phyloP scores from a whole-genome alignment of 768 basidiomycete species.

The Hygrophoropsis aurantiaca region DNA sequence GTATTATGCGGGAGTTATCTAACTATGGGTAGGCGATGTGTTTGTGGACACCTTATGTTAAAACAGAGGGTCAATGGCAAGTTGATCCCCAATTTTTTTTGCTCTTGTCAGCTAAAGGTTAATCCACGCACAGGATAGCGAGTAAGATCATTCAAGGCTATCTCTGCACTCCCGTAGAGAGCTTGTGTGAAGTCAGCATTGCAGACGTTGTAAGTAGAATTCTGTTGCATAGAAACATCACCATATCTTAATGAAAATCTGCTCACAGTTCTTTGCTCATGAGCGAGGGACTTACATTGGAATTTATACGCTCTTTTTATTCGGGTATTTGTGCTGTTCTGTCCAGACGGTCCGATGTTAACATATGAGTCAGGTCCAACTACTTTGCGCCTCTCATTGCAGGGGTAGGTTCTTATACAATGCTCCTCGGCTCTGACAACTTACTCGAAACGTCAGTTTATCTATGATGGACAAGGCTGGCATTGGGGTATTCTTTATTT shows the following conservation, averaged over 20 bases:
- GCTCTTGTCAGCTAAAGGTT: neutral
- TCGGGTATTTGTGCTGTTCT: constrained; percentile 10
- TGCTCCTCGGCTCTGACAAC: neutral
- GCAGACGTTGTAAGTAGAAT: constrained; percentile 11
- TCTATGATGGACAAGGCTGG: constrained; percentile 19
- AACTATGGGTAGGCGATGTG: constrained; percentile 13
- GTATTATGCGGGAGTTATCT: neutral
- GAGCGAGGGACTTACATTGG: constrained; percentile 19
- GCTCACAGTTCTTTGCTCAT: constrained; percentile 17
- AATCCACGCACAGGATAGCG: constrained; percentile 10
- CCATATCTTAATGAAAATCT: neutral
- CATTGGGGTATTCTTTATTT: constrained; percentile 18
- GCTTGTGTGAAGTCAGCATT: constrained; percentile 19
- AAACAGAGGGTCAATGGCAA: constrained; percentile 16
- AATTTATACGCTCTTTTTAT: constrained; percentile 16
- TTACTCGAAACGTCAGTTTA: constrained; percentile 10
- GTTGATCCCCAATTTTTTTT: no score
- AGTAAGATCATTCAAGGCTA: constrained; percentile 19
- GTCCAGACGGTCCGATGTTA: neutral
- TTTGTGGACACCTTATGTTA: constrained; percentile 17
- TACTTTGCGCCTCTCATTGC: constrained; percentile 20
- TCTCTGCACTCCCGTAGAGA: constrained; percentile 21
- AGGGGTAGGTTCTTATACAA: constrained; percentile 9
- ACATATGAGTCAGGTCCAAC: constrained; percentile 11
- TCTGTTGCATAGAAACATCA: neutral